Evolutionary conservation across 345 rosid species (phyloP).

Genomic region (Diplotaxis tenuifolia): DNA sequence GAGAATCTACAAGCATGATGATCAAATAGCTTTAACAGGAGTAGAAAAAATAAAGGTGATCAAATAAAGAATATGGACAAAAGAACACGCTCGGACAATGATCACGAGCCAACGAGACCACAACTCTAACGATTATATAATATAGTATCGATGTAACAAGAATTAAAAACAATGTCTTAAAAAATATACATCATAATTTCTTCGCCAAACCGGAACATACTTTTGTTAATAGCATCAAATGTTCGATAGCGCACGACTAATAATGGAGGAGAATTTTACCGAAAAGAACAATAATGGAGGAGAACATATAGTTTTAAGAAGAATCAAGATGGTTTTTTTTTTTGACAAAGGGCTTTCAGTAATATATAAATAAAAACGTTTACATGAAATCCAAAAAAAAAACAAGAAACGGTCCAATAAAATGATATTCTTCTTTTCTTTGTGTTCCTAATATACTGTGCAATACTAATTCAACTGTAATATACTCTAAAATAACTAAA

Average conservation of each 20-base stretch:
- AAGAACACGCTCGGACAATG: conserved; percentile 40
- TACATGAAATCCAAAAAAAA: neutral
- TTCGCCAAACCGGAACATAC: neutral
- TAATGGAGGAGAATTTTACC: neutral
- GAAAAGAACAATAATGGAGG: neutral
- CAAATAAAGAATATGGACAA: conserved; percentile 38
- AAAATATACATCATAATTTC: neutral
- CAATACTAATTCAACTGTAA: neutral
- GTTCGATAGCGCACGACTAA: neutral
- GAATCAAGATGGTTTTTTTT: neutral
- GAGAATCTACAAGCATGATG: conserved; percentile 39
- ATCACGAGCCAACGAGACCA: conserved; percentile 35
- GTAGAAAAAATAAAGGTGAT: conserved; percentile 34
- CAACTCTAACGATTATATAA: conserved; percentile 34
- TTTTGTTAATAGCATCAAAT: neutral
- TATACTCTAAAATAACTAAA: neutral
- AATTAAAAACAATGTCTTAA: neutral
- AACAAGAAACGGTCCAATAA: neutral
- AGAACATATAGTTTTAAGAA: neutral
- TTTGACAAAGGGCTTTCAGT: too few species aligned
- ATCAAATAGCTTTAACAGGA: conserved; percentile 37
- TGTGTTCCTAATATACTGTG: neutral
- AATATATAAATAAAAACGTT: too few species aligned
- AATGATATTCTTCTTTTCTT: neutral
- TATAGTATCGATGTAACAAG: conserved; percentile 20